Conservation (phyloP, 345 rosid species). For the Euphorbia peplus region DNA sequence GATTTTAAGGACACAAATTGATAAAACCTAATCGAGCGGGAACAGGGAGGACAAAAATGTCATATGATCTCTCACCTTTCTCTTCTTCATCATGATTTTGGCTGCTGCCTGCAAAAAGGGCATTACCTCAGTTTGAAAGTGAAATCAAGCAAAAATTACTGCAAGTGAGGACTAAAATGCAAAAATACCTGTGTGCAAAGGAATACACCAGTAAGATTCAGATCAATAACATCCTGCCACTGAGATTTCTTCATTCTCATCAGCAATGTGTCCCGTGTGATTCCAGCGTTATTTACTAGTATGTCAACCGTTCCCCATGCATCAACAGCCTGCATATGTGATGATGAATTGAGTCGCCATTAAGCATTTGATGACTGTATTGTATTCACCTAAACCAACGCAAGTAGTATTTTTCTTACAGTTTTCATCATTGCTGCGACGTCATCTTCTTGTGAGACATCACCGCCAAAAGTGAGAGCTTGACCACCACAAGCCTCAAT, state of each 20-base stretch:
- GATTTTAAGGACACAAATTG: slow-evolving; percentile 2
- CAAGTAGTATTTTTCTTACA: slow-evolving; percentile 41
- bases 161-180: slow-evolving; percentile 13
- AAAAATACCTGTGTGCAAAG: slow-evolving; percentile 83
- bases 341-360: slow-evolving; percentile 16
- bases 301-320: slow-evolving; percentile 96
- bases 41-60: slow-evolving; percentile 3
- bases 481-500: slow-evolving; percentile 88
- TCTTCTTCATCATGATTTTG: slow-evolving; percentile 95
- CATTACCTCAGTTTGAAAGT: slow-evolving; percentile 25
- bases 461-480: slow-evolving; percentile 92
- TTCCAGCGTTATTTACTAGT: slow-evolving; percentile 95
- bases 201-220: slow-evolving; percentile 92
- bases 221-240: slow-evolving; percentile 93
- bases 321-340: slow-evolving; percentile 71
- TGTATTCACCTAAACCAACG: slow-evolving; percentile 5
- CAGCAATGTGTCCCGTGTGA: slow-evolving; percentile 78
- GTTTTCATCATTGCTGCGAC: slow-evolving; percentile 95
- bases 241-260: slow-evolving; percentile 90
- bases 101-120: slow-evolving; percentile 75
- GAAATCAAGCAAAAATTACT: slow-evolving; percentile 11
- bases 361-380: slow-evolving; percentile 6
- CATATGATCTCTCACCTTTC: slow-evolving; percentile 42
- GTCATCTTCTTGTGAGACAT: slow-evolving; percentile 89
- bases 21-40: neutral